Conservation (phyloP, 768 basidiomycete species). For the Lyophyllum atratum region DNA sequence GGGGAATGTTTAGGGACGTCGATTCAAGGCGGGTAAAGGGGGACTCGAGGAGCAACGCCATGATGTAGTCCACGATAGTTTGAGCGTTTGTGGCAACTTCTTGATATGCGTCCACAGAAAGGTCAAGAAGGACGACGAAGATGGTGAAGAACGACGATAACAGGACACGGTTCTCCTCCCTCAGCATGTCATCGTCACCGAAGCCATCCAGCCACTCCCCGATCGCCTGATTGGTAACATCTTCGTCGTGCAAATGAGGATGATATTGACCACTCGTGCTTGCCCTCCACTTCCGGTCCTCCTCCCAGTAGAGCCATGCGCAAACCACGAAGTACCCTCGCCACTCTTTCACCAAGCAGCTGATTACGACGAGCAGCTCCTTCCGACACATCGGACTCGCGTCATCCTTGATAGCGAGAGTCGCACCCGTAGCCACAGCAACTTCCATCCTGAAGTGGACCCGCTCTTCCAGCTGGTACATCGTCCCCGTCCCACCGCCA, state of each 20-base stretch:
- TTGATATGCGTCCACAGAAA: slow-evolving; percentile 90
- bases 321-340: slow-evolving; percentile 94
- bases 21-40: slow-evolving; percentile 78
- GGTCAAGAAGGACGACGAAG: slow-evolving; percentile 83
- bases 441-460: slow-evolving; percentile 89
- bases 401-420: slow-evolving; percentile 88
- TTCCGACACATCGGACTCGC: slow-evolving; percentile 96
- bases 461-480: slow-evolving; percentile 73
- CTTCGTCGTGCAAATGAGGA: slow-evolving; percentile 56
- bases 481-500: slow-evolving; percentile 85
- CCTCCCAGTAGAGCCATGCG: slow-evolving; percentile 96
- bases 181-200: slow-evolving; percentile 60
- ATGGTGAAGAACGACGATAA: slow-evolving; percentile 95
- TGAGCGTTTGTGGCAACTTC: slow-evolving; percentile 92
- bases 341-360: slow-evolving; percentile 95
- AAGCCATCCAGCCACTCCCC: slow-evolving; percentile 78
- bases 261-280: slow-evolving; percentile 34
- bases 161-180: slow-evolving; percentile 80
- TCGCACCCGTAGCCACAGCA: slow-evolving; percentile 85
- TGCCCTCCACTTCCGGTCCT: slow-evolving; percentile 69
- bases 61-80: slow-evolving; percentile 90
- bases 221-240: slow-evolving; percentile 70
- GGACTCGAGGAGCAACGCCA: slow-evolving; percentile 86
- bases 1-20: slow-evolving; percentile 59
- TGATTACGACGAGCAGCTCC: slow-evolving; percentile 88